phyloP scores from a whole-genome alignment of 768 basidiomycete species.

The Russula foetens region DNA sequence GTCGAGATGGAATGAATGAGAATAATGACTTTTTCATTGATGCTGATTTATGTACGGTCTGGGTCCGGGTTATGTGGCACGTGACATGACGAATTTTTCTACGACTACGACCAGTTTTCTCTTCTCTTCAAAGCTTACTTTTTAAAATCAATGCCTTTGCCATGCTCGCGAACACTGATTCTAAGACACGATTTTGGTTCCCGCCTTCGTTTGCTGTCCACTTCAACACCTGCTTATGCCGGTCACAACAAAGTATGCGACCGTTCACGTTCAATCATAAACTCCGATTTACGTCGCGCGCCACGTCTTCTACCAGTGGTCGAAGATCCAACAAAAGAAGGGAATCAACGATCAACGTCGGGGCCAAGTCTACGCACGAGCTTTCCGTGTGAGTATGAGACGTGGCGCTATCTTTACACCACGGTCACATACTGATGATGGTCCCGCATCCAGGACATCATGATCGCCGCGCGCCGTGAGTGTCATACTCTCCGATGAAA shows the following conservation, averaged over 20 bases:
- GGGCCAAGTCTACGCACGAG: constrained; percentile 11
- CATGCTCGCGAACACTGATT: neutral
- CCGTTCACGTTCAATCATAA: neutral
- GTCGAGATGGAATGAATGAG: neutral
- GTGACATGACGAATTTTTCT: too few relatives aligned
- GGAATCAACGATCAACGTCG: constrained; percentile 14
- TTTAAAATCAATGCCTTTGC: neutral
- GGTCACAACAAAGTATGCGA: constrained; percentile 20
- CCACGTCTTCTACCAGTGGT: constrained; percentile 12
- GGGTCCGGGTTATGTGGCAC: neutral
- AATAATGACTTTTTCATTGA: neutral
- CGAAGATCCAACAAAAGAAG: constrained; percentile 21
- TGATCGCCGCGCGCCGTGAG: constrained; percentile 19
- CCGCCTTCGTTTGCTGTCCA: neutral
- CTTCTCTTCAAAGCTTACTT: too few relatives aligned
- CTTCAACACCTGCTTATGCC: neutral
- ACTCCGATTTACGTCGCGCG: neutral
- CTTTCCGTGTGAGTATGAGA: constrained; percentile 10
- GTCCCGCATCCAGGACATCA: constrained; percentile 12
- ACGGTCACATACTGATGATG: neutral
- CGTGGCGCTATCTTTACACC: too few relatives aligned
- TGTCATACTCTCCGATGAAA: neutral
- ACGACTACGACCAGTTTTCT: too few relatives aligned
- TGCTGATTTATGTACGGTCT: neutral
- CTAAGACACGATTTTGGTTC: neutral